Evolutionary conservation across 768 basidiomycete species (phyloP).

Genomic region (Lactarius akahatsu): DNA sequence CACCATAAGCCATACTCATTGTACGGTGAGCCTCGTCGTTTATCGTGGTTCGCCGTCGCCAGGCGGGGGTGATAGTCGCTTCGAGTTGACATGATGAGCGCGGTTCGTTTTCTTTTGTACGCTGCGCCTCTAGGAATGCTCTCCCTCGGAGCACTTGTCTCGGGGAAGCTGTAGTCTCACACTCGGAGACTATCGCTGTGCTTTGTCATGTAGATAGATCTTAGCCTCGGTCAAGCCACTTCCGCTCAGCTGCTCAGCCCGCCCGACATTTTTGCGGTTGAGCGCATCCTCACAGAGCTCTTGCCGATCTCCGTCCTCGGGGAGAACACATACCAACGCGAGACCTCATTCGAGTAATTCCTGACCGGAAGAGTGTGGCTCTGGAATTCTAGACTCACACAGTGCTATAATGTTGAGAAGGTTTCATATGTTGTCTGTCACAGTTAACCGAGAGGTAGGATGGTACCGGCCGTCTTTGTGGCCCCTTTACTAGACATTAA

Average conservation of each 20-base stretch:
- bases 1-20: no score
- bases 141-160: neutral
- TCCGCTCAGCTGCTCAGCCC: neutral
- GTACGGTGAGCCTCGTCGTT: no score
- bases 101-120: no score
- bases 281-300: neutral
- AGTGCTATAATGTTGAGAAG: neutral
- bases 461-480: neutral
- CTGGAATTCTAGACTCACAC: neutral
- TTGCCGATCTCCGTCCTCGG: slow-evolving; percentile 6
- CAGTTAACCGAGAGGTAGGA: neutral
- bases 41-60: no score
- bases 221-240: neutral
- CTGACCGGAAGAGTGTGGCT: neutral
- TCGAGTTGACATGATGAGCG: no score
- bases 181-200: neutral
- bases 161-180: neutral
- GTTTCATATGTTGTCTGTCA: neutral
- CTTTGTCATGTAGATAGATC: neutral
- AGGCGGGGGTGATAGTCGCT: no score
- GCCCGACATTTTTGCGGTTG: neutral
- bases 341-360: neutral
- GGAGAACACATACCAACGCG: neutral
- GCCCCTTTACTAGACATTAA: neutral
- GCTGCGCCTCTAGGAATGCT: no score